phyloP scores from a whole-genome alignment of 2,329 filamentous ascomycete species.

The Atkinsonella hypoxylon region DNA sequence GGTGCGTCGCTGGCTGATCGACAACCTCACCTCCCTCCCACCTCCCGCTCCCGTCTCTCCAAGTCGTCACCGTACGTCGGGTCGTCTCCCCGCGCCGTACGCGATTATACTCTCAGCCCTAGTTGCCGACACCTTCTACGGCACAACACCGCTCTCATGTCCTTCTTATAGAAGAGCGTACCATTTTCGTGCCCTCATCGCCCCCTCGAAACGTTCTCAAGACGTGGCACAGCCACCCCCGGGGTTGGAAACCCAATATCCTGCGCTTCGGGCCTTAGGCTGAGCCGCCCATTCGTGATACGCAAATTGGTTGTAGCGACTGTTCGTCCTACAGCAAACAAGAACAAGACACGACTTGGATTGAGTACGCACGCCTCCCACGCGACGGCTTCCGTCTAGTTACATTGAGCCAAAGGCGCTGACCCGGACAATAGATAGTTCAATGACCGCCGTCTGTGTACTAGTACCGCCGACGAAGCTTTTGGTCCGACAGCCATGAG shows the following conservation, averaged over 20 bases:
- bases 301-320: not conserved
- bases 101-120: not conserved
- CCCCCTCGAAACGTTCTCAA: conserved; percentile 6
- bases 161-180: conserved; percentile 23
- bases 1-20: not conserved
- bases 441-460: not conserved
- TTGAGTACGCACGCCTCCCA: not conserved
- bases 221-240: not conserved
- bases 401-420: not conserved
- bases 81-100: conserved; percentile 1
- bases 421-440: not conserved
- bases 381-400: not conserved
- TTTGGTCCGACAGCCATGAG: conserved; percentile 17
- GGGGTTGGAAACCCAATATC: not conserved
- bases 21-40: not conserved
- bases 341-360: not conserved
- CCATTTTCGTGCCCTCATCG: conserved; percentile 7
- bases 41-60: not conserved
- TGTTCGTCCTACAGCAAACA: not conserved
- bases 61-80: not conserved
- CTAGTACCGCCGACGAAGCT: not conserved
- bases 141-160: conserved; percentile 17
- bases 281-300: not conserved
- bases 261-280: not conserved
- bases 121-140: not conserved